phyloP scores from a whole-genome alignment of 257 asterid genomes.

The Gynochthodes officinalis region DNA sequence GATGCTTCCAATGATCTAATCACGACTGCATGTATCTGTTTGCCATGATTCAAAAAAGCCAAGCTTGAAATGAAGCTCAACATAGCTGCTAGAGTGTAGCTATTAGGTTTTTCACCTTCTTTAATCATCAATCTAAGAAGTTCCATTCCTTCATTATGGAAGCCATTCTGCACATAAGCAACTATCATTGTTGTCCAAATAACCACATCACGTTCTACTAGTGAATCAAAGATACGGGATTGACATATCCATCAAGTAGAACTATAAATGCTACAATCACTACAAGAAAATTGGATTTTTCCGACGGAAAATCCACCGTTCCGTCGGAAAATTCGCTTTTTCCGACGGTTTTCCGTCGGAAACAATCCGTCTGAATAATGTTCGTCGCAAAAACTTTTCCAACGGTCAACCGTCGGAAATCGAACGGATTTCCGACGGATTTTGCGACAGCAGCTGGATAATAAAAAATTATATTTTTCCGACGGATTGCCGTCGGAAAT shows the following conservation, averaged over 20 bases:
- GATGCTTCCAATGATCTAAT: constrained; percentile 49
- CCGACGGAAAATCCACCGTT: too few species aligned
- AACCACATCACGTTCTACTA: constrained; percentile 71
- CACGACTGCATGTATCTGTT: constrained; percentile 69
- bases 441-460: too few species aligned
- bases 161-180: constrained; percentile 68
- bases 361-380: too few species aligned
- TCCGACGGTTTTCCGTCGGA: too few species aligned
- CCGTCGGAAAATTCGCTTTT: too few species aligned
- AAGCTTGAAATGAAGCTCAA: constrained; percentile 60
- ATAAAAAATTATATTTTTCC: too few species aligned
- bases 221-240: constrained; percentile 77
- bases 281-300: too few species aligned
- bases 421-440: too few species aligned
- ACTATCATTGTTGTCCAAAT: constrained; percentile 93
- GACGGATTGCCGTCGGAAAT: too few species aligned
- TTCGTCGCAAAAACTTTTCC: too few species aligned
- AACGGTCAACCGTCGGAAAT: too few species aligned
- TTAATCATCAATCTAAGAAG: constrained; percentile 58
- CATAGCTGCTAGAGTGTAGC: constrained; percentile 74
- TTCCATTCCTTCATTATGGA: constrained; percentile 52
- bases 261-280: constrained; percentile 74
- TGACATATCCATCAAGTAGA: constrained; percentile 66
- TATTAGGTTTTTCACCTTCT: constrained; percentile 64
- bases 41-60: constrained; percentile 77